Evolutionary conservation across 306 rosid genomes (phyloP).

Genomic region (Potentilla sterilis): DNA sequence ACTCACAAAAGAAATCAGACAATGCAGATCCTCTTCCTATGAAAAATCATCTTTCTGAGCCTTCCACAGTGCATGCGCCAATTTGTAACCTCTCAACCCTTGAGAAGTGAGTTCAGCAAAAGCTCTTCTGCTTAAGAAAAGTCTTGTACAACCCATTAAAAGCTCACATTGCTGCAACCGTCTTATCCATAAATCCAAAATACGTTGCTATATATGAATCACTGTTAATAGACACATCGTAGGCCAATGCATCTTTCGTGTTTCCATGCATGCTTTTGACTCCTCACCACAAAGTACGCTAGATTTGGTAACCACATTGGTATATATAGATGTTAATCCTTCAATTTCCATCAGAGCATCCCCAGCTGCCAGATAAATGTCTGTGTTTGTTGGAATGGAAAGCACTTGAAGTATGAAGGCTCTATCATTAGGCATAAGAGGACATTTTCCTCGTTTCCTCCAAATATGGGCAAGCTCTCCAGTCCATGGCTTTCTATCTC

Average conservation of each 20-base stretch:
- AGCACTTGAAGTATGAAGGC: conserved; percentile 74
- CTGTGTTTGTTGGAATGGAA: conserved; percentile 60
- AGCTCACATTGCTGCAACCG: conserved; percentile 93
- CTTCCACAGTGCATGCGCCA: conserved; percentile 63
- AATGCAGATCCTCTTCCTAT: conserved; percentile 80
- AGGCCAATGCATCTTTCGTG: conserved; percentile 95
- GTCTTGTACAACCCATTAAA: conserved; percentile 60
- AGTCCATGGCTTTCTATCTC: conserved; percentile 85
- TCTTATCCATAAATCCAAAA: conserved; percentile 96
- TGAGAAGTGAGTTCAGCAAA: conserved; percentile 63
- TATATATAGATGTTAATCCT: conserved; percentile 59
- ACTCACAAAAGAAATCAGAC: conserved; percentile 81
- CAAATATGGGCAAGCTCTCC: conserved; percentile 69
- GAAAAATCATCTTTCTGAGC: conserved; percentile 65
- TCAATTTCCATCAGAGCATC: conserved; percentile 88
- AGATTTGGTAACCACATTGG: conserved; percentile 68
- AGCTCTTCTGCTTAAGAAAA: conserved; percentile 73
- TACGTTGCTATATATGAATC: conserved; percentile 84
- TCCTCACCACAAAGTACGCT: conserved; percentile 73
- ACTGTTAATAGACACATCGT: conserved; percentile 76
- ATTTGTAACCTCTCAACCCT: conserved; percentile 57
- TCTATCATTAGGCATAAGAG: conserved; percentile 80
- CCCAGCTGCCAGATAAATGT: conserved; percentile 89
- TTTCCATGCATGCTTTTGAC: conserved; percentile 89
- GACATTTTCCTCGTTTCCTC: conserved; percentile 91